phyloP scores from a whole-genome alignment of 1,139 yeast genomes.

The Saccharomyces hybrid region DNA sequence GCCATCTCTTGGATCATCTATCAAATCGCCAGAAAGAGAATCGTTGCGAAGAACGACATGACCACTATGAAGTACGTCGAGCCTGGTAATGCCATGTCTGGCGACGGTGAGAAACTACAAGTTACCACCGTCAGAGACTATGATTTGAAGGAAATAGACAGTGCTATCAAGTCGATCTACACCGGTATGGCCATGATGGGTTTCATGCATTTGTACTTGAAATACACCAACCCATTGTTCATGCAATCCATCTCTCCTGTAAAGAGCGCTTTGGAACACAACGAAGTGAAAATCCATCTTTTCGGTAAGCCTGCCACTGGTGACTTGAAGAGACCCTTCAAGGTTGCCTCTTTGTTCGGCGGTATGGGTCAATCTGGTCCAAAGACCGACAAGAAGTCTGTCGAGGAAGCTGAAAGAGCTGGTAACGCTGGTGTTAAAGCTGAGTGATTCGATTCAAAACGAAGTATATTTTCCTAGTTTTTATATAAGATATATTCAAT shows the following conservation, averaged over 20 bases:
- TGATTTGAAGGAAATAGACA: conserved; percentile 78
- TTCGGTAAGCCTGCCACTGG: conserved; percentile 81
- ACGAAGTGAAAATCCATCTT: conserved; percentile 85
- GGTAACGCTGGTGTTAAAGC: conserved; percentile 90
- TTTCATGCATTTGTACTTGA: conserved; percentile 96
- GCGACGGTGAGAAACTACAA: conserved; percentile 60
- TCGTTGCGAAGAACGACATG: conserved; percentile 74
- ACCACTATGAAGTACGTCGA: conserved; percentile 88
- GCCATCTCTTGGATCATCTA: conserved; percentile 58
- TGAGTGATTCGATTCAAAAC: conserved; percentile 42
- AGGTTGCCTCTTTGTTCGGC: conserved; percentile 75
- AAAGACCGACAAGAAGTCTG: conserved; percentile 79
- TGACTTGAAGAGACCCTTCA: conserved; percentile 95
- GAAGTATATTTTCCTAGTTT: background rate
- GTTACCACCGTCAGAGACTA: conserved; percentile 93
- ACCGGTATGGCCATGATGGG: conserved; percentile 97
- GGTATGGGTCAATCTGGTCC: conserved; percentile 56
- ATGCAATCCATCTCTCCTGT: conserved; percentile 91
- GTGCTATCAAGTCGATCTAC: conserved; percentile 73
- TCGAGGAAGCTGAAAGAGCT: conserved; percentile 76
- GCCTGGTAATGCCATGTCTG: conserved; percentile 70
- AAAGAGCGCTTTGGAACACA: conserved; percentile 84
- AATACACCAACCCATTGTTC: conserved; percentile 93
- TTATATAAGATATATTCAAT: background rate
- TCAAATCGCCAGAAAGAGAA: conserved; percentile 52